phyloP scores from a whole-genome alignment of 495 filamentous ascomycete genomes.

The Bombardia bombarda region DNA sequence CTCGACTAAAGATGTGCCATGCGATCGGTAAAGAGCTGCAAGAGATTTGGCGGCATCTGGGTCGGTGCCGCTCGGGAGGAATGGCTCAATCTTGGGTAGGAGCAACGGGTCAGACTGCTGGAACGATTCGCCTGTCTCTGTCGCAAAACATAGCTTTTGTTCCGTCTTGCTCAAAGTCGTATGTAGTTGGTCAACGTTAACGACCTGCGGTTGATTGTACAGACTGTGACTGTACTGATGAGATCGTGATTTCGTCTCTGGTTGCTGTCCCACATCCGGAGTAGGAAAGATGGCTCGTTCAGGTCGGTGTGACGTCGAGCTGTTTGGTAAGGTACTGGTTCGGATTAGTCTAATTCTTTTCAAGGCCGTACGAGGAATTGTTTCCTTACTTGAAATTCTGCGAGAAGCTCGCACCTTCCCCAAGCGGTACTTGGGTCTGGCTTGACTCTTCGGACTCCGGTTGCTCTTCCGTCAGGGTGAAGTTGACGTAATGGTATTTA shows the following conservation, averaged over 20 bases:
- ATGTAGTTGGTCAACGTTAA: constrained; percentile 35
- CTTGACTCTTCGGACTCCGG: constrained; percentile 33
- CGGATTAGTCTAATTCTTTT: constrained; percentile 1
- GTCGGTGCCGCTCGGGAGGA: constrained; percentile 70
- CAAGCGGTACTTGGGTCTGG: constrained; percentile 29
- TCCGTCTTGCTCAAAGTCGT: constrained; percentile 47
- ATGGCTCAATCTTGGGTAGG: constrained; percentile 70
- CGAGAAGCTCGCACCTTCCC: constrained; percentile 25
- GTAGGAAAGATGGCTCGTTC: constrained; percentile 66
- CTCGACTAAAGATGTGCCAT: constrained; percentile 91
- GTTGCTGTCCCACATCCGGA: constrained; percentile 36
- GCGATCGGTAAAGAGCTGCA: constrained; percentile 78
- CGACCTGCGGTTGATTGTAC: constrained; percentile 43
- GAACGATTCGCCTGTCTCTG: constrained; percentile 41
- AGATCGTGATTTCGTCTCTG: constrained; percentile 14
- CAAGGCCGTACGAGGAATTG: neutral
- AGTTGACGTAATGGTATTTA: constrained; percentile 95
- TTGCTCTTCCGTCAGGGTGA: constrained; percentile 60
- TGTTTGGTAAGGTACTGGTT: constrained; percentile 20
- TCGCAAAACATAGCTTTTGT: constrained; percentile 59
- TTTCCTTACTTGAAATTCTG: constrained; percentile 35
- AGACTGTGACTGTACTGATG: constrained; percentile 32
- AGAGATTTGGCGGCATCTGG: constrained; percentile 73
- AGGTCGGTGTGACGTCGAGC: constrained; percentile 18
- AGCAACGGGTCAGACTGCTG: constrained; percentile 57